Conservation (phyloP, 2,329 filamentous ascomycete genomes). For the Ophiocordyceps camponoti-saundersi region DNA sequence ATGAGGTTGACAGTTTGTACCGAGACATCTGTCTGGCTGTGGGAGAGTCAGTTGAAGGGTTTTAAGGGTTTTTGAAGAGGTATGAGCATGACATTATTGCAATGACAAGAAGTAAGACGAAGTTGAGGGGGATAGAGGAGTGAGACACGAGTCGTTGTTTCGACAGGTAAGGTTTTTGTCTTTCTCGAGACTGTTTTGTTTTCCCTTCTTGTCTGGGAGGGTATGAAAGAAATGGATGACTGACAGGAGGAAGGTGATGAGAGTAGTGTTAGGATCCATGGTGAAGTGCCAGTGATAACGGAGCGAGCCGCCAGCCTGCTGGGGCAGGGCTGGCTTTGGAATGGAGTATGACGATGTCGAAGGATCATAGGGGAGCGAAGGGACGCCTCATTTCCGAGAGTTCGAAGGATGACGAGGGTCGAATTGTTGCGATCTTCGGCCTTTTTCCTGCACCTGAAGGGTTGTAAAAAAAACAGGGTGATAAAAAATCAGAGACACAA, state of each 20-base stretch:
- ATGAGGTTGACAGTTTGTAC: conserved; percentile 60
- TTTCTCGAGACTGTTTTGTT: background rate
- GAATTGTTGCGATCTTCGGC: background rate
- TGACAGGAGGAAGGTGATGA: conserved; percentile 54
- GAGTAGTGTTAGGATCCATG: conserved; percentile 47
- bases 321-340: background rate
- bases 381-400: background rate
- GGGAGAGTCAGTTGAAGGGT: conserved; percentile 2
- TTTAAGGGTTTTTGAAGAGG: no score
- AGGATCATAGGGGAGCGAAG: background rate
- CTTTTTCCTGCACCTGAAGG: background rate
- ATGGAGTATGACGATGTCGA: background rate
- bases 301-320: background rate
- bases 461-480: background rate
- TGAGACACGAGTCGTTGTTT: no score
- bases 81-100: conserved; percentile 6
- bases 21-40: conserved; percentile 41
- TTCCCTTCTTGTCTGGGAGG: background rate
- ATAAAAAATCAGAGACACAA: no score
- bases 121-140: no score
- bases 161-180: no score
- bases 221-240: conserved; percentile 8
- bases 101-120: no score
- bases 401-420: background rate
- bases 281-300: conserved; percentile 1